Conservation (phyloP, 306 rosid species). For the Gillenia trifoliata region DNA sequence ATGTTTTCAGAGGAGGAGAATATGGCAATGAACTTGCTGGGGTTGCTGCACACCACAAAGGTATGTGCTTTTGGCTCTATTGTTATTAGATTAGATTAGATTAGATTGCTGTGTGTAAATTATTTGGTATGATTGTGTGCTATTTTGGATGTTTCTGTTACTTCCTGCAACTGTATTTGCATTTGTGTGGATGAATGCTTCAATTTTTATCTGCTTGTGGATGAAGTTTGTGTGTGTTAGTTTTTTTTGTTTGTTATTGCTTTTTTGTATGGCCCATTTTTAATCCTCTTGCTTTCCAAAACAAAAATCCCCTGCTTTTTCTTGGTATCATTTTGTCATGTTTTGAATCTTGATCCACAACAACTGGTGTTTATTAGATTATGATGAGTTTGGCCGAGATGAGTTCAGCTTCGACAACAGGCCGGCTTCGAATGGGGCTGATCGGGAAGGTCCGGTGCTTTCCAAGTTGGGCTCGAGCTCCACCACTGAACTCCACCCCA, state of each 20-base stretch:
- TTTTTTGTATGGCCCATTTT: conserved; percentile 18
- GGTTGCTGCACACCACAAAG: conserved; percentile 65
- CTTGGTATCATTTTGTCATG: conserved; percentile 11
- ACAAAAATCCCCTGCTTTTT: conserved; percentile 13
- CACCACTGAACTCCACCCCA: conserved; percentile 73
- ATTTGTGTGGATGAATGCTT: conserved; percentile 16
- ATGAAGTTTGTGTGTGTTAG: too few relatives aligned
- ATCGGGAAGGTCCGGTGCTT: conserved; percentile 63
- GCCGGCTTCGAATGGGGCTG: conserved; percentile 44
- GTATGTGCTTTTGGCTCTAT: conserved; percentile 22
- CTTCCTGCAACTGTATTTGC: conserved; percentile 3
- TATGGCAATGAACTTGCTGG: conserved; percentile 52
- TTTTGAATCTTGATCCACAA: not conserved
- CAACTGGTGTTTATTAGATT: conserved; percentile 35
- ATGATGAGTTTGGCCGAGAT: conserved; percentile 63
- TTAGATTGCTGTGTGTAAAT: not conserved
- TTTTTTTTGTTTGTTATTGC: conserved; percentile 10
- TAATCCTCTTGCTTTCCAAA: not conserved
- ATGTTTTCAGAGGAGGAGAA: conserved; percentile 79
- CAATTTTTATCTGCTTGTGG: not conserved
- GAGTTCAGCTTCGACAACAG: conserved; percentile 87
- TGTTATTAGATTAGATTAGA: not conserved
- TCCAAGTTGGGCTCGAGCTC: conserved; percentile 84
- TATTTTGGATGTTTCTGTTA: conserved; percentile 12
- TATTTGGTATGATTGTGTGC: not conserved